These are phyloP conservation scores for Flammula alnicola DNA, from an alignment of 1,284 basidiomycete genomes.

Conservation along the genomic window DNA sequence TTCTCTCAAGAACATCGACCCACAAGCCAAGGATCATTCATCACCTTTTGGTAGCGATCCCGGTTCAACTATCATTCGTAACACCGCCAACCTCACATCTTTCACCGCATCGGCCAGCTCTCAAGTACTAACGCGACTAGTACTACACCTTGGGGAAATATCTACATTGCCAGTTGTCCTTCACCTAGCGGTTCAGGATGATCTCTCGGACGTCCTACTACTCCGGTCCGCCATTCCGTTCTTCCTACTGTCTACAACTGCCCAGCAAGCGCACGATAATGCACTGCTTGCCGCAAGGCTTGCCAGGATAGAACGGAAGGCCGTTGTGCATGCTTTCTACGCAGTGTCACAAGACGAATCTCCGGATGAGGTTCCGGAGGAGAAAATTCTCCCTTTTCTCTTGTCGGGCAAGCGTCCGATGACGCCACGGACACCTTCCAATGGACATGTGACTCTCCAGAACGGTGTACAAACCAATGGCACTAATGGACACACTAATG, in stretches of 20 bases:
- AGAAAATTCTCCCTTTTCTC: conserved; percentile 62
- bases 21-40: conserved; percentile 44
- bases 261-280: conserved; percentile 74
- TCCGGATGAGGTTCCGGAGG: conserved; percentile 60
- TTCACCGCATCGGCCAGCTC: conserved; percentile 52
- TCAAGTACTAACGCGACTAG: conserved; percentile 53
- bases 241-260: conserved; percentile 64
- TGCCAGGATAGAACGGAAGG: conserved; percentile 41
- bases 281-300: conserved; percentile 64
- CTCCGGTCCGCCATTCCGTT: conserved; percentile 63
- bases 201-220: conserved; percentile 61
- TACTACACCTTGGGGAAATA: conserved; percentile 63
- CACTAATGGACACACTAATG: too few relatives aligned
- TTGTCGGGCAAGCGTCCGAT: conserved; percentile 43
- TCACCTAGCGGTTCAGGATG: conserved; percentile 56
- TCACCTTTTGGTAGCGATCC: conserved; percentile 66
- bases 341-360: conserved; percentile 35
- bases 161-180: conserved; percentile 58
- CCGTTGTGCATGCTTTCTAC: conserved; percentile 87
- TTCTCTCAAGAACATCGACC: conserved; percentile 34
- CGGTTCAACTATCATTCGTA: conserved; percentile 54
- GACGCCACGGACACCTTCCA: conserved; percentile 30
- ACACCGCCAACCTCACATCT: conserved; percentile 52
- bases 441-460: too few relatives aligned
- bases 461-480: too few relatives aligned